phyloP scores from a whole-genome alignment of 441 rosid species.

The Erodium trifolium region DNA sequence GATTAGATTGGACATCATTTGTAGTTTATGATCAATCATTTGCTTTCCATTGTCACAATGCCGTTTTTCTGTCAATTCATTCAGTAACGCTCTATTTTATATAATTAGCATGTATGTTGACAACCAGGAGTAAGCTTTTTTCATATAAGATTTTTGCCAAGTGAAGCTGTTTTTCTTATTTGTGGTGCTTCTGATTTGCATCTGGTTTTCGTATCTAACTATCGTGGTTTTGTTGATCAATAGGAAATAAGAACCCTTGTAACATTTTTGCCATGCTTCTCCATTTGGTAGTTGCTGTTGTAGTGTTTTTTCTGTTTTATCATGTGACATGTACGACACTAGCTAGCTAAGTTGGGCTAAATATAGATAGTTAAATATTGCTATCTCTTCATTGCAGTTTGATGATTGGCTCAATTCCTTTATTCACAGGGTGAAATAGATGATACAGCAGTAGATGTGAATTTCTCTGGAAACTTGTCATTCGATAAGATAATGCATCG shows the following conservation, averaged over 20 bases:
- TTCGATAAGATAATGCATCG: constrained; percentile 77
- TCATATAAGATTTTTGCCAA: no score
- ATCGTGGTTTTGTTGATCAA: neutral
- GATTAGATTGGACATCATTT: neutral
- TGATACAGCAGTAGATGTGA: constrained; percentile 85
- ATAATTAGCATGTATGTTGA: neutral
- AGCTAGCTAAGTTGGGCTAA: neutral
- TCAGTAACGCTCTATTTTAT: neutral
- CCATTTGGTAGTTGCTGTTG: neutral
- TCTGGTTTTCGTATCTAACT: neutral
- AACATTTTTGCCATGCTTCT: neutral
- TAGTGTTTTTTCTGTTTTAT: neutral
- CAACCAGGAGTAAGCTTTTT: neutral
- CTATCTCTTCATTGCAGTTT: neutral
- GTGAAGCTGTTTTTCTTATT: neutral
- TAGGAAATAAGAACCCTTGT: neutral
- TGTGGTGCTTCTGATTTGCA: constrained; percentile 3
- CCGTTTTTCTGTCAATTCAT: neutral
- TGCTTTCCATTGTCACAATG: neutral
- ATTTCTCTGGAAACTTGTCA: constrained; percentile 81
- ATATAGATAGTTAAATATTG: neutral
- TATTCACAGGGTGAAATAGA: constrained; percentile 83
- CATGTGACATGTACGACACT: neutral
- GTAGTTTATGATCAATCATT: neutral
- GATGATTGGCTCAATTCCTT: constrained; percentile 1